A percentile compares a stretch with the other conserved stretches of the same genome.
Evolutionary conservation across 139 green algal species (phyloP).

Genomic region (Asterochloris sp.): DNA sequence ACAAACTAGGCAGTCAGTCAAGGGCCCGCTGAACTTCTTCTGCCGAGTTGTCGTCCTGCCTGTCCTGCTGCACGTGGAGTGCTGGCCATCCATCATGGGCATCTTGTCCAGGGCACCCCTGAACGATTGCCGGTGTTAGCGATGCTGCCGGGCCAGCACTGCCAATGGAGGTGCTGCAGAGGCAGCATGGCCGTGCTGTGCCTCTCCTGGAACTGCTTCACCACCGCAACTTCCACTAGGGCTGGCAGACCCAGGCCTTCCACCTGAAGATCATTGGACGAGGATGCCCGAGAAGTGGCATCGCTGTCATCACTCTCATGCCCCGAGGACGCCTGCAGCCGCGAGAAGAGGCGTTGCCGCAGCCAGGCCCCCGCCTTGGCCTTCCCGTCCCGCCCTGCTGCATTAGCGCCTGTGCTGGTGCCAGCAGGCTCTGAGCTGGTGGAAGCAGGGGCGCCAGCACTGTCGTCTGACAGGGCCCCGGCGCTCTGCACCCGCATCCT

Average conservation of each 20-base stretch:
- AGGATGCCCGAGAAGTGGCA: not conserved
- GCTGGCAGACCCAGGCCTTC: not conserved
- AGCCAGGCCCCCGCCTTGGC: conserved; percentile 17
- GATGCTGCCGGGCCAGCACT: not conserved
- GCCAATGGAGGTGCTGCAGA: not conserved
- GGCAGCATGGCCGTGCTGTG: not conserved
- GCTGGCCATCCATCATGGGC: no score
- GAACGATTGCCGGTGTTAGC: no score
- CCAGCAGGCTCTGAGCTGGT: not conserved
- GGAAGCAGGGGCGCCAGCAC: no score
- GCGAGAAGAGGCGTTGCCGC: conserved; percentile 17
- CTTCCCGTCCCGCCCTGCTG: conserved; percentile 15
- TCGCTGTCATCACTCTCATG: conserved; percentile 16
- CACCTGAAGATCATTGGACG: conserved; percentile 2
- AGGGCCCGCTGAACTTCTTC: no score
- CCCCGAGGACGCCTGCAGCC: not conserved
- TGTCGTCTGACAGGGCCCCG: not conserved
- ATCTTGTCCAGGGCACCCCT: no score
- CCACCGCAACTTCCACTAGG: not conserved
- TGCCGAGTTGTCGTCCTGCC: no score
- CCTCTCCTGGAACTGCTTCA: conserved; percentile 11
- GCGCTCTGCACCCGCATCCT: no score
- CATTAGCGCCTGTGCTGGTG: not conserved
- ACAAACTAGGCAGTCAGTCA: no score
- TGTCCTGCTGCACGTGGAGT: no score